Evolutionary conservation across 495 filamentous ascomycete species (phyloP).

Genomic region (Thermochaetoides thermophila): DNA sequence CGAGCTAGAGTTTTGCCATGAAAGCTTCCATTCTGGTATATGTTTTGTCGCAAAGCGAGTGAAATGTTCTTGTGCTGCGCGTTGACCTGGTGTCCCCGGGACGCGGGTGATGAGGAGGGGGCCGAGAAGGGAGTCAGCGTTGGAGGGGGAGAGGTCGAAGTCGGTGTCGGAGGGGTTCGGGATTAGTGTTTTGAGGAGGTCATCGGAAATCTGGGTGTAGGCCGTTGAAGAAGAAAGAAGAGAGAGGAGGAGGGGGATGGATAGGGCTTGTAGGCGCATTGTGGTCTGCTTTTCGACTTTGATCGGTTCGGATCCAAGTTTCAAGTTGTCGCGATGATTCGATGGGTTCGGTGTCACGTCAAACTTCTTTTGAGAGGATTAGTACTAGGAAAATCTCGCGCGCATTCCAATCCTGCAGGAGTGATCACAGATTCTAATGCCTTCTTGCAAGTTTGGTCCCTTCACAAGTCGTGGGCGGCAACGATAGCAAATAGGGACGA

Average conservation of each 20-base stretch:
- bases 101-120: constrained; percentile 75
- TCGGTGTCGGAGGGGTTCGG: constrained; percentile 44
- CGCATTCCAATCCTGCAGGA: too few relatives aligned
- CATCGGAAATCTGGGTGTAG: constrained; percentile 62
- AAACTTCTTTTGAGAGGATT: too few relatives aligned
- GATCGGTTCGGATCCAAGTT: too few relatives aligned
- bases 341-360: too few relatives aligned
- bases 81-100: constrained; percentile 59
- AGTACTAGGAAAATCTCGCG: too few relatives aligned
- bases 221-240: constrained; percentile 23
- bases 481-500: too few relatives aligned
- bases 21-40: constrained; percentile 61
- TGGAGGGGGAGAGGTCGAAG: constrained; percentile 63
- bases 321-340: too few relatives aligned
- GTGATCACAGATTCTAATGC: too few relatives aligned
- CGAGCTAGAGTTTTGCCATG: constrained; percentile 70
- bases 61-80: constrained; percentile 59
- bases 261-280: constrained; percentile 2
- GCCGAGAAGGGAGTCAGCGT: constrained; percentile 49
- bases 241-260: constrained; percentile 8
- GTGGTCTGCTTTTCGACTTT: too few relatives aligned
- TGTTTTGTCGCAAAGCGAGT: constrained; percentile 52
- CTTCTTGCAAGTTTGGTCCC: too few relatives aligned
- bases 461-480: too few relatives aligned
- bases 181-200: constrained; percentile 45